Conservation (phyloP, 2,329 filamentous ascomycete species). For the Lachnellula occidentalis region DNA sequence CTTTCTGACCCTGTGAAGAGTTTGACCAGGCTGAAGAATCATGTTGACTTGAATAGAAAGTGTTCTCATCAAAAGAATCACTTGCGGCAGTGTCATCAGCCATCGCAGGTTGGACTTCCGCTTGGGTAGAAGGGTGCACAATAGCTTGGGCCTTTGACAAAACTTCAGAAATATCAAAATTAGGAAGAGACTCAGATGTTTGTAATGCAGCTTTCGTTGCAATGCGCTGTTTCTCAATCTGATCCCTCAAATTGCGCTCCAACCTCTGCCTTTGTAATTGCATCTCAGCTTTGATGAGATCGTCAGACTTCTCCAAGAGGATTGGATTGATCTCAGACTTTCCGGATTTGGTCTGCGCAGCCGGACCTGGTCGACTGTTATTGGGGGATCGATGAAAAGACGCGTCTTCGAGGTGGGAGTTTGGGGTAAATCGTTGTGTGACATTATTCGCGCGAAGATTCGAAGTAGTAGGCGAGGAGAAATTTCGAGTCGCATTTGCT, state of each 20-base stretch:
- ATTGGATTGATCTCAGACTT: constrained; percentile 74
- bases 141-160: constrained; percentile 64
- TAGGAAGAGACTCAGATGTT: constrained; percentile 48
- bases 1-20: constrained; percentile 29
- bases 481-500: constrained; percentile 16
- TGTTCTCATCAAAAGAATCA: constrained; percentile 88
- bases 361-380: constrained; percentile 27
- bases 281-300: constrained; percentile 75
- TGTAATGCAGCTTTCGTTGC: constrained; percentile 39
- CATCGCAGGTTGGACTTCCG: constrained; percentile 50
- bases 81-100: constrained; percentile 57
- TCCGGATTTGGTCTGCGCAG: constrained; percentile 37
- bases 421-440: constrained; percentile 1
- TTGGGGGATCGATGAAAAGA: constrained; percentile 22
- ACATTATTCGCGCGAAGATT: constrained; percentile 12
- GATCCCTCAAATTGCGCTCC: constrained; percentile 71
- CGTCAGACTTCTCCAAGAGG: constrained; percentile 79
- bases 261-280: constrained; percentile 74
- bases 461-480: constrained; percentile 21
- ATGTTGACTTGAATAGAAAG: constrained; percentile 92
- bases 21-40: constrained; percentile 61
- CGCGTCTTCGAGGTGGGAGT: constrained; percentile 18
- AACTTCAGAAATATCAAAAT: constrained; percentile 68
- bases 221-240: constrained; percentile 59
- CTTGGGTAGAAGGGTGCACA: constrained; percentile 58